Evolutionary conservation across 2,329 filamentous ascomycete species (phyloP), one percentile per base, ranked within the genome.

Genomic region (Venturia carpophila): DNA sequence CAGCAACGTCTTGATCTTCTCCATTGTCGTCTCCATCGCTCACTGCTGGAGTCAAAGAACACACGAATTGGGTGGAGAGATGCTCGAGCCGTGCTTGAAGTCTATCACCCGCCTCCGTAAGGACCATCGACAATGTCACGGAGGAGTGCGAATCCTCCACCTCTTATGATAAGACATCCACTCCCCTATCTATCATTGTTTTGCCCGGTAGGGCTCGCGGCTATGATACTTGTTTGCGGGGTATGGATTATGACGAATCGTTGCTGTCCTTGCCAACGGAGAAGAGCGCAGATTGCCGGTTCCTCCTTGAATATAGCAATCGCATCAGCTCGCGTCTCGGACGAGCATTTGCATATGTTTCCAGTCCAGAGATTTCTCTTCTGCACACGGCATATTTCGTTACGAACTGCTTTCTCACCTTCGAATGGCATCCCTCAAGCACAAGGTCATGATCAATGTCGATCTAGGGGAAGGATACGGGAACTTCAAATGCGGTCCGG

Each of bases 401-500:
- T 47, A 1, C n/a, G 19, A 21, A 24, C 10, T 21, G 4, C 1
- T 24, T 30, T 17, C 4, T 4, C 15, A 42, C 17, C 6, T 62
- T 19, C 55, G 19, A 11, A 64, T 64, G 63, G 63, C 41, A 21
- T n/a, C 49, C 2, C 21, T 43, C 42, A 42, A 45, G 13, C 64
- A 65, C 34, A 65, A 62, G 39, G 41, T 65, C 30, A 58, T 42
- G 52, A 81, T 83, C 70, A 83, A 83, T 67, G 79, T 80, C 64
- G 81, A 83, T 69, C 76, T 83, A 65, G 81, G 81, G 7, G 81
- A 83, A 70, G 80, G 77, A 5, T 82, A 81, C 66, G 81, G 81
- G 39, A 61, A 68, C 34, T 76, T 73, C 74, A 75, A 74, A 67
- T 58, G 52, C 52, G 83, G 83, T 21, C 83, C 84, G 4, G 84